Conservation (phyloP, 169 alveolate species). For the Perkinsus chesapeaki region DNA sequence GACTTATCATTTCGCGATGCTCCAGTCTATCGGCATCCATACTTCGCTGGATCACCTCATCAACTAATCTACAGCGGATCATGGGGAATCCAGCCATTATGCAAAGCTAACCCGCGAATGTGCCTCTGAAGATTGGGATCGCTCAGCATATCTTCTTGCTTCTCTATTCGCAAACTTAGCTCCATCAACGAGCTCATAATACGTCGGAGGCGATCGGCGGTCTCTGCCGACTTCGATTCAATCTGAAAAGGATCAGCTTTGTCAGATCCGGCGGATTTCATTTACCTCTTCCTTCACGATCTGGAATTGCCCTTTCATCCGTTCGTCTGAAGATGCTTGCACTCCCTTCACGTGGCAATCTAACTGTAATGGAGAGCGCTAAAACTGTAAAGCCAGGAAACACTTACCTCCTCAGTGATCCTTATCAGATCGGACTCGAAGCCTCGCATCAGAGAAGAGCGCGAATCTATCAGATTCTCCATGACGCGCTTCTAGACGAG, state of each 20-base stretch:
- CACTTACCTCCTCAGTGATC: neutral
- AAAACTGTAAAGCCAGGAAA: neutral
- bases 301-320: neutral
- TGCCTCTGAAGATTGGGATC: neutral
- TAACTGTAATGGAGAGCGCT: neutral
- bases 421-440: neutral
- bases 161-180: neutral
- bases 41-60: neutral
- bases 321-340: neutral
- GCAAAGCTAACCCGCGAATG: neutral
- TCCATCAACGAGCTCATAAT: neutral
- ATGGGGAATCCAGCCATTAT: neutral
- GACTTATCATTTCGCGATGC: neutral
- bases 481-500: neutral
- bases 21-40: neutral
- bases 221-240: neutral
- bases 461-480: neutral
- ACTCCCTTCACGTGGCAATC: neutral
- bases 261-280: neutral
- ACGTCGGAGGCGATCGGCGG: neutral
- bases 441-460: neutral
- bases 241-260: neutral
- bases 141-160: neutral
- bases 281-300: neutral
- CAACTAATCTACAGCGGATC: neutral